Conservation (phyloP, 306 rosid genomes). For the Mimosa pudica region DNA sequence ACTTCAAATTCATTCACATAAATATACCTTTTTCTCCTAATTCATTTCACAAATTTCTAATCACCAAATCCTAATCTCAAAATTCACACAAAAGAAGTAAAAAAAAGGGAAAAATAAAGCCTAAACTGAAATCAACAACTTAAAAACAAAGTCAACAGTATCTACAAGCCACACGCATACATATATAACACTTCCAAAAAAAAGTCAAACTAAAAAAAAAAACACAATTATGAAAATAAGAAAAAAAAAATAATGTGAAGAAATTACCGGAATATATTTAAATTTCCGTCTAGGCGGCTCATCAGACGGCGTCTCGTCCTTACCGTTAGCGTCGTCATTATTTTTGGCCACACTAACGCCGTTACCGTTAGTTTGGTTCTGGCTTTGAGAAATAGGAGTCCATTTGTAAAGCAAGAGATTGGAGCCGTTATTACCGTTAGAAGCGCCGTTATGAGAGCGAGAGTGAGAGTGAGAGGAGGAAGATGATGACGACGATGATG, state of each 20-base stretch:
- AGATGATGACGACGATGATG: constrained; percentile 46
- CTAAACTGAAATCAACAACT: constrained; percentile 15
- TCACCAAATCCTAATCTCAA: neutral
- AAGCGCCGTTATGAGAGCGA: constrained; percentile 26
- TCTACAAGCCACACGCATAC: neutral
- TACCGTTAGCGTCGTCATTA: constrained; percentile 37
- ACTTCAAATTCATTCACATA: neutral
- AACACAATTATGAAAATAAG: neutral
- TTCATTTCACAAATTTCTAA: neutral
- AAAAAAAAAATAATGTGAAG: neutral
- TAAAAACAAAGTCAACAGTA: neutral
- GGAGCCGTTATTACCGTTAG: constrained; percentile 82
- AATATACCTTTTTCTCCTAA: neutral
- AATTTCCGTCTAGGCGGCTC: constrained; percentile 88
- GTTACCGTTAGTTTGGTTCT: constrained; percentile 38
- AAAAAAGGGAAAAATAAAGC: constrained; percentile 22
- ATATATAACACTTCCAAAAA: neutral
- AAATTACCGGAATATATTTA: constrained; percentile 87
- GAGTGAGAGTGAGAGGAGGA: constrained; percentile 30
- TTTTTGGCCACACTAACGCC: constrained; percentile 9
- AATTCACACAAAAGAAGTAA: constrained; percentile 1
- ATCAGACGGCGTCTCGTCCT: constrained; percentile 44
- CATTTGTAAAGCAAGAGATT: constrained; percentile 87
- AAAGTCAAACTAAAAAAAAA: constrained; percentile 17
- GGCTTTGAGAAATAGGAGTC: constrained; percentile 87